Base-by-base conservation (phyloP, 2,329 filamentous ascomycete species). In the Apiospora aurea region DNA sequence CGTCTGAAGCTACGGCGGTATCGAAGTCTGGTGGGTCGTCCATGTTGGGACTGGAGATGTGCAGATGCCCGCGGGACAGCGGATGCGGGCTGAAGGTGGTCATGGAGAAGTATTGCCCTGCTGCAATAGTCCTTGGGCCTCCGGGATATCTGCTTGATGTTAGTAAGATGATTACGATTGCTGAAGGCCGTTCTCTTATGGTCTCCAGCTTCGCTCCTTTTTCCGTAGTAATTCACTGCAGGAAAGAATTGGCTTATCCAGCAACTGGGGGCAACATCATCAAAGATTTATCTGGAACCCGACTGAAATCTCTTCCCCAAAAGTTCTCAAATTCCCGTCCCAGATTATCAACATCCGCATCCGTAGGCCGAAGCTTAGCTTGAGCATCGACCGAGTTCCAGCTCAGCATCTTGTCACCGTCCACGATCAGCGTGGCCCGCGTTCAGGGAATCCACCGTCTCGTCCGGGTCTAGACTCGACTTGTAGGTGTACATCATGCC, bases 11-110 rank as follows among this genome's bases (percentile, higher is more conserved):
- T 78, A 86, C 90, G 7, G 89, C 90, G 0, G 86, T 81, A 69
- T 89, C 84, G 72, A 92, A 91, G 72, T 90, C 86, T 2, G 86
- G 80, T 0, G 83, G 79, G 34, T 87, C 84, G 11, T 80, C 76
- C 2, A 85, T 73, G 0, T 75, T 74, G 18, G 80, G 75, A 2
- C 83, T 83, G 0, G 83, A 86, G 78, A 92, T 91, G 80, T 92
- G 90, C 73, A 91, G 85, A 71, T 84, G 83, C 5, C 90, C 90
- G 0, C 89, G 85, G 1, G 88, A 90, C 76, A 87, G 89, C 0
- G 89, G 89, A 75, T 92, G 91, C 2, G 85, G 84, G 0, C 87
- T 87, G 78, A 87, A 91, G 21, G 82, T 83, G 2, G 80, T 86
- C 44, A 85, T 76, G 0, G 86, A 84, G 38, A 88, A 78, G 76